Evolutionary conservation across 148 eudicot genomes (phyloP).

Genomic region (Nepenthes gracilis): DNA sequence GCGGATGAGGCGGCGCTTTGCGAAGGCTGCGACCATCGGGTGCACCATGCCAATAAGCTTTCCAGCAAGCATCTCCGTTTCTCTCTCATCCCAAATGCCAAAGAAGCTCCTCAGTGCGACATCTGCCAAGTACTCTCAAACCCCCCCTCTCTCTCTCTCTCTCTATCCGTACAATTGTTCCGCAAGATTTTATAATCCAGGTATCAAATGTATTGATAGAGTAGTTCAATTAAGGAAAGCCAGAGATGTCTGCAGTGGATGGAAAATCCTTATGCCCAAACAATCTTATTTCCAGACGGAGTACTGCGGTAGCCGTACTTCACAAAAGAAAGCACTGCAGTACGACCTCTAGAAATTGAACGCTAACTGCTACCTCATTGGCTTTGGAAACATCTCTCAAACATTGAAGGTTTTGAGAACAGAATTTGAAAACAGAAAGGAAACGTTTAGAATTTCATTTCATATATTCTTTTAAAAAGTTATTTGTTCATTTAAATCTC

Average conservation of each 20-base stretch:
- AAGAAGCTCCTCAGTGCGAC: slow-evolving; percentile 42
- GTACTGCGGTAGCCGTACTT: no score
- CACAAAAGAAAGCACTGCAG: no score
- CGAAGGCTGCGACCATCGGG: slow-evolving; percentile 47
- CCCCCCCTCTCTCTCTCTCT: background rate
- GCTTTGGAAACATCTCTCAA: no score
- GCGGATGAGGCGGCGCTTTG: slow-evolving; percentile 70
- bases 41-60: slow-evolving; percentile 66
- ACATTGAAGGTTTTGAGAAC: background rate
- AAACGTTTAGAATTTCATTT: no score
- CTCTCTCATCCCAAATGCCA: slow-evolving; percentile 33
- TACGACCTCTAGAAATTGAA: no score
- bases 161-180: background rate
- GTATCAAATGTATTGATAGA: background rate
- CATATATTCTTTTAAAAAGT: background rate
- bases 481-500: background rate
- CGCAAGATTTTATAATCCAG: background rate
- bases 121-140: slow-evolving; percentile 42
- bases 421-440: background rate
- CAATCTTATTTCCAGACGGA: no score
- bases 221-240: background rate
- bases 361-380: no score
- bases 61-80: slow-evolving; percentile 57
- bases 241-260: no score
- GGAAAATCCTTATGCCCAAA: no score